Percentiles rank a stretch among this genome's conserved stretches.
These are phyloP conservation scores for Trichoderma arundinaceum DNA, from an alignment of 2,329 filamentous ascomycete species.

Conservation along the genomic window DNA sequence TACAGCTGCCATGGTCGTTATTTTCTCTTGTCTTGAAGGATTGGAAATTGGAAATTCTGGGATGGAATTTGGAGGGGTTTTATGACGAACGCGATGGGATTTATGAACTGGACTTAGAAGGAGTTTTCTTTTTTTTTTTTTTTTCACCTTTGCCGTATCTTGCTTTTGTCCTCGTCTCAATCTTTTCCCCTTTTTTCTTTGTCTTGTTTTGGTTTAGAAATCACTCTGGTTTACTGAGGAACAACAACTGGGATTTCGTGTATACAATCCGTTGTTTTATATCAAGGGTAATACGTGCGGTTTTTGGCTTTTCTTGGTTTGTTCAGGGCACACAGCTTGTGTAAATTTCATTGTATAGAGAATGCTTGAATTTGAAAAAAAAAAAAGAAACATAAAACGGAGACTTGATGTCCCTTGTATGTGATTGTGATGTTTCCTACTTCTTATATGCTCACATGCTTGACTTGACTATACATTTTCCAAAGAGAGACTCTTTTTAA, in stretches of 20 bases:
- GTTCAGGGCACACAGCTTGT: conserved; percentile 8
- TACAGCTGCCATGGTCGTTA: not conserved
- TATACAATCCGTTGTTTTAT: conserved; percentile 4
- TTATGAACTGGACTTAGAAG: conserved; percentile 27
- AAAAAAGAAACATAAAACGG: not conserved
- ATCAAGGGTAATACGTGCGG: conserved; percentile 10
- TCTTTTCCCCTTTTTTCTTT: not conserved
- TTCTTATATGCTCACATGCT: too few species aligned
- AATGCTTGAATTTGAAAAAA: not conserved
- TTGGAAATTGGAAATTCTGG: conserved; percentile 12
- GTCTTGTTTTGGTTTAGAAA: not conserved
- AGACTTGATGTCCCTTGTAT: not conserved
- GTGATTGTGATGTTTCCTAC: not conserved
- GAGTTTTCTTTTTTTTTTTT: conserved; percentile 11
- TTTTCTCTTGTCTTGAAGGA: conserved; percentile 2
- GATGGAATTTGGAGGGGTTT: conserved; percentile 13
- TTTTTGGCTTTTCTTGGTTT: conserved; percentile 3
- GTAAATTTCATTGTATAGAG: conserved; percentile 5
- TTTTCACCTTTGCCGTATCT: not conserved
- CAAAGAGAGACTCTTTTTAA: too few species aligned
- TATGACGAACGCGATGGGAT: conserved; percentile 27
- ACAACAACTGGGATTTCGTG: not conserved
- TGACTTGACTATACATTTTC: too few species aligned
- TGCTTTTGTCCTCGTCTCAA: not conserved
- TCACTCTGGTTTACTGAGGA: not conserved